Percentiles rank a stretch among this genome's conserved stretches.
phyloP scores from a whole-genome alignment of 495 filamentous ascomycete species.

The Penicillium angulare region DNA sequence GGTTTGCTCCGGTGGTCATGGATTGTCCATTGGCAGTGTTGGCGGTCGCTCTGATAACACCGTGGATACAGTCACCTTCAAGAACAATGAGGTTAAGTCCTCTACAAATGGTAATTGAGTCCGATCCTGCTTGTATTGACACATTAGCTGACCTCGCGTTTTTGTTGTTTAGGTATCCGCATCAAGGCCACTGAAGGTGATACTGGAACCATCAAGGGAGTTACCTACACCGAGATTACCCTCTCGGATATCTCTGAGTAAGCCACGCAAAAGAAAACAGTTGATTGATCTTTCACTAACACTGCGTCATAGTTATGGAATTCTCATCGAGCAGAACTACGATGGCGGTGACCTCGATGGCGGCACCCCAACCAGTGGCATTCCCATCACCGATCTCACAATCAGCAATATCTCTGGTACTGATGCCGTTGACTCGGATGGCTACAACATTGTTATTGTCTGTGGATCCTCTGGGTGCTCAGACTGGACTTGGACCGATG shows the following conservation, averaged over 20 bases:
- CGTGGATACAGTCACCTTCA: conserved; percentile 50
- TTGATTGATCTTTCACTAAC: neutral
- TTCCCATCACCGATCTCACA: conserved; percentile 49
- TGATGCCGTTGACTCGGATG: neutral
- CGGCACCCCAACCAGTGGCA: conserved; percentile 52
- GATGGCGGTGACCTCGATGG: conserved; percentile 54
- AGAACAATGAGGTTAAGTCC: conserved; percentile 43
- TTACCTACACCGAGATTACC: conserved; percentile 25
- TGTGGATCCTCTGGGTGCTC: conserved; percentile 12
- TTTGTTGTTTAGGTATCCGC: conserved; percentile 18
- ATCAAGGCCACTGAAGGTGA: conserved; percentile 26
- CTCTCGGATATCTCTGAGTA: conserved; percentile 20
- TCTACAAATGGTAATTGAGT: conserved; percentile 43
- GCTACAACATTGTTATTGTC: conserved; percentile 7
- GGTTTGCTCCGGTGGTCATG: conserved; percentile 55
- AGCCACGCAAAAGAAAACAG: neutral
- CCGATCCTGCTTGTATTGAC: too few species aligned
- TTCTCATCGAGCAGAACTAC: conserved; percentile 65
- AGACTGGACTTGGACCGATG: conserved; percentile 14
- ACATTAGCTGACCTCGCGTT: neutral
- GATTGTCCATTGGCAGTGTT: conserved; percentile 60
- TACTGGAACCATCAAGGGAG: conserved; percentile 21
- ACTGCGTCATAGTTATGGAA: conserved; percentile 48
- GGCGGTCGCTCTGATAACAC: conserved; percentile 58
- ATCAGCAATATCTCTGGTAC: conserved; percentile 5